phyloP scores from a whole-genome alignment of 352 stramenopile genomes.

The Pythium myriotylum region DNA sequence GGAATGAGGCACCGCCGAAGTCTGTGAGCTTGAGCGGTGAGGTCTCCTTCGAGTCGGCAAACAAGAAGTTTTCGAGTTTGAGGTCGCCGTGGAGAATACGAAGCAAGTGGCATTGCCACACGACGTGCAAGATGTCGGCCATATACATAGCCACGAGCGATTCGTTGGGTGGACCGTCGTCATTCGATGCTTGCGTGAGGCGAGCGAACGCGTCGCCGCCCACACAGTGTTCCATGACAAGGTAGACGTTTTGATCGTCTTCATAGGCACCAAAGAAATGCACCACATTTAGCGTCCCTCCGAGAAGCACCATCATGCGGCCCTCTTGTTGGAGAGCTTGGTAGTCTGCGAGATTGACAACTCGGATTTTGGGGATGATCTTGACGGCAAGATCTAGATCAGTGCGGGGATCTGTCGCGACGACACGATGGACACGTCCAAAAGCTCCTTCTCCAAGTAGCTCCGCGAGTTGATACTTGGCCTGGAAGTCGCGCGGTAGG shows the following conservation, averaged over 20 bases:
- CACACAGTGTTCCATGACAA: slow-evolving; percentile 83
- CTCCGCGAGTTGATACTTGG: slow-evolving; percentile 52
- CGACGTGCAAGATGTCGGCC: slow-evolving; percentile 76
- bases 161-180: slow-evolving; percentile 31
- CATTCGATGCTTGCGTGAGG: slow-evolving; percentile 23
- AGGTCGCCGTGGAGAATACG: slow-evolving; percentile 74
- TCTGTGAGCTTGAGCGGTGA: slow-evolving; percentile 81
- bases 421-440: slow-evolving; percentile 60
- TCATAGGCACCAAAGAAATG: slow-evolving; percentile 85
- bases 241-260: slow-evolving; percentile 68
- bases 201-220: slow-evolving; percentile 59
- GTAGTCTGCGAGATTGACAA: slow-evolving; percentile 68
- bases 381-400: slow-evolving; percentile 73
- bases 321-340: slow-evolving; percentile 65
- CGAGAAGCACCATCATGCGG: slow-evolving; percentile 76
- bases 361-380: slow-evolving; percentile 67
- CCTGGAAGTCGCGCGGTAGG: slow-evolving; percentile 55
- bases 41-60: slow-evolving; percentile 54
- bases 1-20: slow-evolving; percentile 71
- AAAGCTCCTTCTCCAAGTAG: slow-evolving; percentile 75
- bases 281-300: slow-evolving; percentile 80
- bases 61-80: slow-evolving; percentile 85
- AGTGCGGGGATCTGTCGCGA: slow-evolving; percentile 23
- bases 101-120: slow-evolving; percentile 80
- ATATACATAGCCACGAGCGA: slow-evolving; percentile 62